Evolutionary conservation across 2,329 filamentous ascomycete species (phyloP).

Genomic region (Botryotinia convoluta): DNA sequence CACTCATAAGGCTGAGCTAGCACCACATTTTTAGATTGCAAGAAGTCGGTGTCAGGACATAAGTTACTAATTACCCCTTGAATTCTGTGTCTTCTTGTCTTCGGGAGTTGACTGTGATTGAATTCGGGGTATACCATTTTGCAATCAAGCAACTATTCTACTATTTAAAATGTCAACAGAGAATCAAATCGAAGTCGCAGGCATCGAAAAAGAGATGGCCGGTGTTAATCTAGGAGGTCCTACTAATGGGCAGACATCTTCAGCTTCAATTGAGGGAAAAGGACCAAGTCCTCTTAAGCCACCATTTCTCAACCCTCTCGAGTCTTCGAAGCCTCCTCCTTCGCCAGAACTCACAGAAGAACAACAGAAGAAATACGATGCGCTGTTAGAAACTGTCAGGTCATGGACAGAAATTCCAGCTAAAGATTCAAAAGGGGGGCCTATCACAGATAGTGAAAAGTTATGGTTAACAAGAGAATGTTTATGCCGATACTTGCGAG

Average conservation of each 20-base stretch:
- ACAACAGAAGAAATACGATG: constrained; percentile 77
- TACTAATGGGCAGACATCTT: not conserved
- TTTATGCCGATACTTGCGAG: constrained; percentile 86
- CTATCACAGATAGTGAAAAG: constrained; percentile 75
- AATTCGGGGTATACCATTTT: not conserved
- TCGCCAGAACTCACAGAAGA: constrained; percentile 66
- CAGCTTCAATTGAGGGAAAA: constrained; percentile 24
- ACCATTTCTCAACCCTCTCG: constrained; percentile 35
- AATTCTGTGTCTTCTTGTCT: not conserved
- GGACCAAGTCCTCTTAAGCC: constrained; percentile 44
- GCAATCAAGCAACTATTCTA: not conserved
- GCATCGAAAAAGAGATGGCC: constrained; percentile 20
- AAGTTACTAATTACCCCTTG: not conserved
- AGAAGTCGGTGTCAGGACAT: constrained; percentile 7
- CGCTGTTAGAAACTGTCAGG: constrained; percentile 67
- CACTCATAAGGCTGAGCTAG: constrained; percentile 8
- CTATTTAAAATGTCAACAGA: constrained; percentile 14
- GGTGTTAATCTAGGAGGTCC: constrained; percentile 5
- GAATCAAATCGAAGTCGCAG: not conserved
- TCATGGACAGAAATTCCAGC: constrained; percentile 69
- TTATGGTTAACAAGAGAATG: constrained; percentile 93
- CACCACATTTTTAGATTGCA: constrained; percentile 16
- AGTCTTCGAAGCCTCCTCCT: constrained; percentile 42
- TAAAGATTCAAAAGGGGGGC: constrained; percentile 55
- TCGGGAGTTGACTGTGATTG: not conserved